Evolutionary conservation across 345 rosid species (phyloP), one percentile per base, ranked within the genome.

Genomic region (Eucalyptus camaldulensis): DNA sequence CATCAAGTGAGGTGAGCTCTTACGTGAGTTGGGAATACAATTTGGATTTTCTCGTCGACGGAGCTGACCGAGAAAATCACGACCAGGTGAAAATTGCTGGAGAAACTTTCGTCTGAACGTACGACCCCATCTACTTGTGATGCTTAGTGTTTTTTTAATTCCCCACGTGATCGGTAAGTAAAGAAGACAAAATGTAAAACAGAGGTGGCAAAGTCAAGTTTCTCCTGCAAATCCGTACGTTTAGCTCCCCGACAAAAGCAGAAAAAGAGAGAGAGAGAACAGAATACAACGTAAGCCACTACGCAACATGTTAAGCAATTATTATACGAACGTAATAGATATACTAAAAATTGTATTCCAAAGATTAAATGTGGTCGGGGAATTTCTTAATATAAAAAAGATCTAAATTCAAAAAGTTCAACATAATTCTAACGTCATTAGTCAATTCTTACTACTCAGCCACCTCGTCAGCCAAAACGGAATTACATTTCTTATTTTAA

Each of bases 381-480:
- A 56, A 56, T 56, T 56, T 56, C 60, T 22, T 56, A 56, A 56
- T 56, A 56, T 56, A 60, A 27, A 60, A 60, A 60, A 27, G 16
- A 27, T 60, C 31, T 6, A 60, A 27, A 60, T 27, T 60, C 16
- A 60, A 65, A 65, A 65, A 17, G 72, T 65, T 10, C 72, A n/a
- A n/a, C 5, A 1, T 4, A 65, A 31, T 65, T 65, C 9, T 65
- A 7, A 29, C 0, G 10, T 29, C 19, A 7, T n/a, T 6, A 1
- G 3, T n/a, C 9, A 65, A 2, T 60, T n/a, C 5, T 10, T 67
- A 31, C 19, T n/a, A 53, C 2, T 53, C 21, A 7, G 21, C 9
- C 16, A 6, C 6, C 16, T 13, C 0, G 0, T 2, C 6, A 14
- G 15, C 2, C 4, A 17, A 1, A 19, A 7, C 2, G 8, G 4